Conservation (phyloP, 805 yeast genomes). For the Middelhovenomyces tepae region DNA sequence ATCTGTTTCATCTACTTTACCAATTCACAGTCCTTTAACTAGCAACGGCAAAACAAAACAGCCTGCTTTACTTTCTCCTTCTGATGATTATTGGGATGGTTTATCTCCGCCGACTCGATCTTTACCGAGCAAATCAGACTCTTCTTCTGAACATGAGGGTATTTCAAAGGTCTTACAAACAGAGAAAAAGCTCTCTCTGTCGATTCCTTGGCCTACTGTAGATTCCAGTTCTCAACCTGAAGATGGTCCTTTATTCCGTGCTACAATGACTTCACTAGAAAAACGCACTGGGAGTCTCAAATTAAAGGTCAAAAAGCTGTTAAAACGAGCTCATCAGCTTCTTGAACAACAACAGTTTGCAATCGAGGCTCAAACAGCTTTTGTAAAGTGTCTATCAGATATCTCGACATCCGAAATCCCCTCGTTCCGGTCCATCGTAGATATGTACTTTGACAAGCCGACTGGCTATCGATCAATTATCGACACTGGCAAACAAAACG, state of each 20-base stretch:
- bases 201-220: constrained; percentile 23
- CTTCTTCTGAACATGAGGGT: too few species aligned
- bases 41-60: too few species aligned
- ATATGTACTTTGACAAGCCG: constrained; percentile 24
- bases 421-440: constrained; percentile 23
- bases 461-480: constrained; percentile 13
- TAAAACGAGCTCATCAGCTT: constrained; percentile 28
- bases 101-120: too few species aligned
- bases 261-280: constrained; percentile 32
- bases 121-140: too few species aligned
- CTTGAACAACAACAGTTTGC: constrained; percentile 26
- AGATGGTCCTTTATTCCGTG: constrained; percentile 38
- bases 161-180: constrained; percentile 5
- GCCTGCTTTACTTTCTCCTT: too few species aligned
- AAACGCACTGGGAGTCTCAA: constrained; percentile 28
- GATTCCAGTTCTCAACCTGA: constrained; percentile 29
- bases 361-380: constrained; percentile 27
- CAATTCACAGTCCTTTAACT: not conserved
- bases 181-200: constrained; percentile 7
- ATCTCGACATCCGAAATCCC: constrained; percentile 26
- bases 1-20: not conserved
- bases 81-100: too few species aligned
- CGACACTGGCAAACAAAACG: constrained; percentile 13
- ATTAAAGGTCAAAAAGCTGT: constrained; percentile 26
- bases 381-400: constrained; percentile 25